Evolutionary conservation across 75 land plant species (phyloP), one percentile per base, ranked within the genome.

Genomic region (Pinus taeda): DNA sequence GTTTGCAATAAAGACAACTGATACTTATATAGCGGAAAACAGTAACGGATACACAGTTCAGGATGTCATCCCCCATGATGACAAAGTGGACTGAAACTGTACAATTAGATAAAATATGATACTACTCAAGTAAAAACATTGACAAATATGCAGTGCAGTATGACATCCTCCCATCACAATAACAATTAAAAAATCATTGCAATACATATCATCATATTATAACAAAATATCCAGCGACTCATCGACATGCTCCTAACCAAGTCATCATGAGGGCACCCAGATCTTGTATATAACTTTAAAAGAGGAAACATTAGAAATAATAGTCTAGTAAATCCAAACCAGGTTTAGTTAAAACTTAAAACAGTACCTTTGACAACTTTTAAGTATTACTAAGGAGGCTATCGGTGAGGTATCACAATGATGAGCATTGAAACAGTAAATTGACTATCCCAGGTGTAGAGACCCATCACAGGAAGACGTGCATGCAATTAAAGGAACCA

Each of bases 401-500:
- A 20, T 39, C 11, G 9, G 24, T 69, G 72, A 29, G 13, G 20
- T 20, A 74, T 74, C 36, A 12, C 4, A 49, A 13, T 74, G 17
- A 74, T 12, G 42, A 62, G 62, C 64, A 74, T 17, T 74, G 11
- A 22, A 74, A 9, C 11, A 55, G 29, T 74, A 65, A 60, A 59
- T 61, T 57, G 75, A 3, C 75, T 9, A 74, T 62, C 37, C 71
- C 29, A 74, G 59, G 21, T 39, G 17, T 74, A 7, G 33, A 74
- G 36, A 18, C 64, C 64, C 24, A 15, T 11, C 21, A 57, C 22
- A 4, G 56, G 37, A 85, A 69, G 30, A 59, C 53, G 4, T 26
- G 37, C 62, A 39, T 30, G 12, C 49, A 73, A 30, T 49, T 49
- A 49, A 6, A 82, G 45, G 26, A 29, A 39, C 61, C 65, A 45